Conservation (phyloP, 2,329 filamentous ascomycete genomes). For the Stemphylium lycopersici region DNA sequence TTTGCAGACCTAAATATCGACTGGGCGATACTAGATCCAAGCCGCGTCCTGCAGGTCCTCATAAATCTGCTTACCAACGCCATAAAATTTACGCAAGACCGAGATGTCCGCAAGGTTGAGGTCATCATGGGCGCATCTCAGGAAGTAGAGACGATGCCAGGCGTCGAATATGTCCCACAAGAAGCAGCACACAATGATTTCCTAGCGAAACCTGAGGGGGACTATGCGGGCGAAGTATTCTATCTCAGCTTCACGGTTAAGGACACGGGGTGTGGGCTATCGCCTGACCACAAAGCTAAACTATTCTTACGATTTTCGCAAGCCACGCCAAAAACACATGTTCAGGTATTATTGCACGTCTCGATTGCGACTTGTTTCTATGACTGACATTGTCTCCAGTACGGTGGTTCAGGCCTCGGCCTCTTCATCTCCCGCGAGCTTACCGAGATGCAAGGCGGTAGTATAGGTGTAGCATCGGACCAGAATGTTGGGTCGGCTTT, state of each 20-base stretch:
- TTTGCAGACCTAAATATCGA: conserved; percentile 18
- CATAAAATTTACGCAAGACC: conserved; percentile 38
- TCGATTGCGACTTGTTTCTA: conserved; percentile 10
- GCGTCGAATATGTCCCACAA: conserved; percentile 12
- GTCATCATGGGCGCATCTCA: conserved; percentile 11
- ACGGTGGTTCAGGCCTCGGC: conserved; percentile 30
- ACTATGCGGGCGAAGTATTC: conserved; percentile 9
- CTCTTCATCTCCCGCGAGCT: conserved; percentile 36
- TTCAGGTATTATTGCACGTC: conserved; percentile 6
- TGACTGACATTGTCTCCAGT: conserved; percentile 16
- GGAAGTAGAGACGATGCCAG: conserved; percentile 1
- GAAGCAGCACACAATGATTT: conserved; percentile 4
- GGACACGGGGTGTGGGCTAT: conserved; percentile 15
- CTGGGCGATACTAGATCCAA: conserved; percentile 20
- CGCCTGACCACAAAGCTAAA: conserved; percentile 12
- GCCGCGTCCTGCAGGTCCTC: conserved; percentile 29
- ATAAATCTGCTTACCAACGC: conserved; percentile 43
- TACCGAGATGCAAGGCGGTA: conserved; percentile 34
- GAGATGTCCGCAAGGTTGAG: conserved; percentile 7
- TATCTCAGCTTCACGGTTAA: conserved; percentile 15
- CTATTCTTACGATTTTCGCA: conserved; percentile 36
- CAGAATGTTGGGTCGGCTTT: conserved; percentile 32
- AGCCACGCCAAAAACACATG: conserved; percentile 33
- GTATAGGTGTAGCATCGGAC: conserved; percentile 29
- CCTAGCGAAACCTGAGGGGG: conserved; percentile 1